Evolutionary conservation across 768 basidiomycete genomes (phyloP), one percentile per base, ranked within the genome.

Genomic region (Astraeus odoratus): DNA sequence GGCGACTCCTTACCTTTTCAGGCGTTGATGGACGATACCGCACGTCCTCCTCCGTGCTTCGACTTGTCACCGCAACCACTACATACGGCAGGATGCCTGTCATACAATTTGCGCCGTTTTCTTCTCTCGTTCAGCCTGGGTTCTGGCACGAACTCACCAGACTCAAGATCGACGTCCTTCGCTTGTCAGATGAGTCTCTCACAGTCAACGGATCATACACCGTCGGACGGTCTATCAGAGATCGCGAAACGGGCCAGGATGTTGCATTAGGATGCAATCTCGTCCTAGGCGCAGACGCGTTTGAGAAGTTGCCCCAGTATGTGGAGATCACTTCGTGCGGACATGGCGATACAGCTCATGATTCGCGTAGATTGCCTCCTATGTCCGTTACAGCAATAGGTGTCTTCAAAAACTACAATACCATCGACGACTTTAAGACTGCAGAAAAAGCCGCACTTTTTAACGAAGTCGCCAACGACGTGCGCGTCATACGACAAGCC

Each of bases 81-180:
- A 43, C 40, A 16, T 40, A 19, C 46, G 45, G 47, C 47, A 43
- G 41, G 29, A 74, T 75, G 75, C 59, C 73, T 18, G 74, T 86
- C 56, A 75, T 98, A 20, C 92, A 96, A 64, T 98, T 99, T 59
- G 73, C 83, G 34, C 93, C 94, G 0, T 82, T 98, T 55, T 73
- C 83, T 4, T 92, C 92, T 7, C 73, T 87, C 35, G 86, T 96
- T 2, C 83, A 91, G 50, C 94, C 96, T 1, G 74, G 81, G 2
- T 92, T 98, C 64, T 99, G 94, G 93, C 87, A 95, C 53, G 78
- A 83, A 42, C 83, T 99, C 31, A 87, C 89, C 1, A 68, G 75
- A 23, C 67, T 92, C 67, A 99, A 99, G 74, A 81, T 99, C 57
- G 91, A 97, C 61, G 81, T 88, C 12, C 78, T 94, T 33, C 80